Conservation (phyloP, 345 rosid species). For the Citrus glauca region DNA sequence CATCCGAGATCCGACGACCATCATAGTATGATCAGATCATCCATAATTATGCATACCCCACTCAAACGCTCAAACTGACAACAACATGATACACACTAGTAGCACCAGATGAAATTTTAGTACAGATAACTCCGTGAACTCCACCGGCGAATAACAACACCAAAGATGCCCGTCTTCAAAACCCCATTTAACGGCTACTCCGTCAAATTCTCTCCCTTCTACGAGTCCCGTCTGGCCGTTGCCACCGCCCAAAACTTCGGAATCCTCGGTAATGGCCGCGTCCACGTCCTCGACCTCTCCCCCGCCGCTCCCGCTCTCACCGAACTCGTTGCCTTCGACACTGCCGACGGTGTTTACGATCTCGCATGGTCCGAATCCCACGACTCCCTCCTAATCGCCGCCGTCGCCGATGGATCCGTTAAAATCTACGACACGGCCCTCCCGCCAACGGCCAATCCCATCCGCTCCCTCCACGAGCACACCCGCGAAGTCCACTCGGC, state of each 20-base stretch:
- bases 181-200: slow-evolving; percentile 86
- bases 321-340: slow-evolving; percentile 62
- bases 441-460: slow-evolving; percentile 68
- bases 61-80: not conserved
- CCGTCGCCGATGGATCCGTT: slow-evolving; percentile 79
- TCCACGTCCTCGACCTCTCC: slow-evolving; percentile 78
- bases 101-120: not conserved
- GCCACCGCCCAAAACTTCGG: slow-evolving; percentile 94
- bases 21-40: no score
- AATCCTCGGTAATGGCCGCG: slow-evolving; percentile 89
- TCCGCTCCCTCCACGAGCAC: slow-evolving; percentile 82
- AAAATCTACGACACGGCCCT: slow-evolving; percentile 79
- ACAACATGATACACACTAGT: not conserved
- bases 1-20: no score
- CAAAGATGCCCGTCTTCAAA: slow-evolving; percentile 71
- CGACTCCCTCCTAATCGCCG: slow-evolving; percentile 82
- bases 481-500: slow-evolving; percentile 84
- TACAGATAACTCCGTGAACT: not conserved
- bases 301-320: slow-evolving; percentile 49
- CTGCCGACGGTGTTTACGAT: slow-evolving; percentile 89
- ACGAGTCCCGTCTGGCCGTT: slow-evolving; percentile 82
- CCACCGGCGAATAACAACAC: not conserved
- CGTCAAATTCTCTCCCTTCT: slow-evolving; percentile 85
- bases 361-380: slow-evolving; percentile 93
- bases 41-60: not conserved